Evolutionary conservation across 176 grass and related monocot species (phyloP).

Genomic region (Lolium rigidum): DNA sequence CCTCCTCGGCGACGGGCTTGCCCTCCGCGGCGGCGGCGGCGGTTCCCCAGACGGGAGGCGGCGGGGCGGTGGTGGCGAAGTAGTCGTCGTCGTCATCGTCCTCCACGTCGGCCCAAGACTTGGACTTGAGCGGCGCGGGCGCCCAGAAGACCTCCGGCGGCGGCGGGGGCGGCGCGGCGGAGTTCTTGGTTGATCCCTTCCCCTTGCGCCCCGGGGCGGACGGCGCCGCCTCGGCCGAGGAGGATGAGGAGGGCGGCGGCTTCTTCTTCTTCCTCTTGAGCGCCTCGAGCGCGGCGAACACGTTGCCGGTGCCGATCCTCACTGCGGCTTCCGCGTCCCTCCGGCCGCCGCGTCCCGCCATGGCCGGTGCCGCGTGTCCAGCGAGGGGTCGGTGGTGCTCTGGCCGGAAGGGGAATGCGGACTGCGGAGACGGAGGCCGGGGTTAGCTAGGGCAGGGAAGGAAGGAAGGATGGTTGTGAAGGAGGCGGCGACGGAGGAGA

Average conservation of each 20-base stretch:
- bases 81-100: constrained; percentile 70
- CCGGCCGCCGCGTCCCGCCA: constrained; percentile 52
- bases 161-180: background rate
- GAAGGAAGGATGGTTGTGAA: constrained; percentile 23
- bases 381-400: background rate
- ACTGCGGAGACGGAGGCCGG: background rate
- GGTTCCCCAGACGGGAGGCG: constrained; percentile 39
- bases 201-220: background rate
- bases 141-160: constrained; percentile 54
- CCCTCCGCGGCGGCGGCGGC: constrained; percentile 7
- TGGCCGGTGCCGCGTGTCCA: constrained; percentile 11
- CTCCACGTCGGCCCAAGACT: constrained; percentile 71
- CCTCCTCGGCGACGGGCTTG: constrained; percentile 45
- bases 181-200: background rate
- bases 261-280: constrained; percentile 76
- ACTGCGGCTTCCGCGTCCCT: constrained; percentile 60
- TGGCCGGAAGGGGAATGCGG: background rate
- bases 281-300: constrained; percentile 71
- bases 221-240: background rate
- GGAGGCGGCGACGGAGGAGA: constrained; percentile 40
- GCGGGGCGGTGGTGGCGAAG: constrained; percentile 62
- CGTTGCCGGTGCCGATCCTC: constrained; percentile 64
- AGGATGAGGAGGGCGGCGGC: background rate
- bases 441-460: constrained; percentile 27
- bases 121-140: constrained; percentile 50